Percentiles rank a stretch among this genome's conserved stretches.
Evolutionary conservation across 2,329 filamentous ascomycete species (phyloP).

Genomic region (Ophiosphaerella korrae): DNA sequence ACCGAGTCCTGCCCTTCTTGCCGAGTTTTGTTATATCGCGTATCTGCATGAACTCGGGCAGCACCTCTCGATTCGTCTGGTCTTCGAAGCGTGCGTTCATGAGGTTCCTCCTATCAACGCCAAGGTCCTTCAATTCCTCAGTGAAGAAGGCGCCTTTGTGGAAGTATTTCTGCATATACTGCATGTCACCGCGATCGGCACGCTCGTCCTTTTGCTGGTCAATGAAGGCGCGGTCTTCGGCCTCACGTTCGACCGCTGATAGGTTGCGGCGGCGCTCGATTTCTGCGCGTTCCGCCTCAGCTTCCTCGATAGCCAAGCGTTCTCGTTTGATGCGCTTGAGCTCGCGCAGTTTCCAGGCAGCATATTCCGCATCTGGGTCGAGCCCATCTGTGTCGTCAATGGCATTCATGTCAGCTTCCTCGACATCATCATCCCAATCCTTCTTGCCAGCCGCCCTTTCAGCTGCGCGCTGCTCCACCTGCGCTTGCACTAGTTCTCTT

Average conservation of each 20-base stretch:
- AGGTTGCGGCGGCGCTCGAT: conserved; percentile 86
- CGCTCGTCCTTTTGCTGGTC: conserved; percentile 77
- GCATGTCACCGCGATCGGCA: conserved; percentile 77
- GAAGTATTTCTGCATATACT: conserved; percentile 93
- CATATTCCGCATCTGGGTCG: conserved; percentile 85
- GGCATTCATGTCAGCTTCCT: conserved; percentile 70
- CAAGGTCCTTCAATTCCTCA: conserved; percentile 75
- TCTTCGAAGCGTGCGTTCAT: conserved; percentile 90
- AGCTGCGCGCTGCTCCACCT: conserved; percentile 80
- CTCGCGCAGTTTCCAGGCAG: conserved; percentile 93
- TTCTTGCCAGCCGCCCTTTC: conserved; percentile 77
- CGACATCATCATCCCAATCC: conserved; percentile 77
- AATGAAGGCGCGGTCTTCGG: conserved; percentile 81
- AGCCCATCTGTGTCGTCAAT: conserved; percentile 88
- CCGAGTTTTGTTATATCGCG: conserved; percentile 93
- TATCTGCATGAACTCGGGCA: conserved; percentile 91
- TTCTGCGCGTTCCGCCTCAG: conserved; percentile 85
- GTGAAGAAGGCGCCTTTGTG: conserved; percentile 97
- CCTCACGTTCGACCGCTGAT: conserved; percentile 81
- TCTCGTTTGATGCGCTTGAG: conserved; percentile 86
- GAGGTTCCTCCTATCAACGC: conserved; percentile 78
- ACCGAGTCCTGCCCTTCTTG: conserved; percentile 87
- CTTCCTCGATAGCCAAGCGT: conserved; percentile 79
- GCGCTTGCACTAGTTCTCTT: conserved; percentile 83
- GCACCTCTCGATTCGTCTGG: conserved; percentile 75